Conservation (phyloP, 805 yeast genomes). For the Candida koratica region DNA sequence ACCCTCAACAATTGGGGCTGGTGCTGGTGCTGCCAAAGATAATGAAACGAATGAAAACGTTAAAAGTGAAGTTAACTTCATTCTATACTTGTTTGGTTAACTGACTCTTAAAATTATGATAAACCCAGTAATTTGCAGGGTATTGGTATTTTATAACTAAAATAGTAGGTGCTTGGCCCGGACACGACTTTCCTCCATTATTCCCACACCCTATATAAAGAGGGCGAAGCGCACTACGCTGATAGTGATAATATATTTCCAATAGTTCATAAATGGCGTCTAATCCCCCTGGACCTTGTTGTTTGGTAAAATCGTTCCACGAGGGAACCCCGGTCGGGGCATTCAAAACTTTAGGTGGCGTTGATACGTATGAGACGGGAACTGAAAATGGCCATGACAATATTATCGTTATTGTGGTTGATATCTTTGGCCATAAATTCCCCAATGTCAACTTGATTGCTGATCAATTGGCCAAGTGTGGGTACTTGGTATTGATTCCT, state of each 20-base stretch:
- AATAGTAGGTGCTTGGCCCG: too few species aligned
- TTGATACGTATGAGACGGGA: constrained; percentile 33
- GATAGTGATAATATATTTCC: too few species aligned
- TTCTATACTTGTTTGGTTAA: too few species aligned
- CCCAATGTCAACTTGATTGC: constrained; percentile 61
- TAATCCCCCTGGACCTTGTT: constrained; percentile 50
- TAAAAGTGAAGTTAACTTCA: too few species aligned
- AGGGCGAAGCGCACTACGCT: background rate
- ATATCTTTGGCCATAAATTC: constrained; percentile 60
- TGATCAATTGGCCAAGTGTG: constrained; percentile 60
- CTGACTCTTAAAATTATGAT: too few species aligned
- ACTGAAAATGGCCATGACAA: constrained; percentile 31
- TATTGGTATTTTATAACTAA: too few species aligned
- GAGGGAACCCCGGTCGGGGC: constrained; percentile 51
- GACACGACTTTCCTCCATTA: too few species aligned
- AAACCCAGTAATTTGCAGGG: too few species aligned
- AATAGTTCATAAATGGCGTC: constrained; percentile 41
- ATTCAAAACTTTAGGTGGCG: constrained; percentile 38
- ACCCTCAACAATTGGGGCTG: too few species aligned
- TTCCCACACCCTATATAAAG: too few species aligned
- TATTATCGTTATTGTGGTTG: constrained; percentile 62
- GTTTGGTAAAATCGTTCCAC: constrained; percentile 40
- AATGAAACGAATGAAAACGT: too few species aligned
- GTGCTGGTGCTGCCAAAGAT: too few species aligned
- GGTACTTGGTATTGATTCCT: constrained; percentile 66